phyloP scores from a whole-genome alignment of 371 early-diverging fungal genomes.

The Zychaea mexicana region DNA sequence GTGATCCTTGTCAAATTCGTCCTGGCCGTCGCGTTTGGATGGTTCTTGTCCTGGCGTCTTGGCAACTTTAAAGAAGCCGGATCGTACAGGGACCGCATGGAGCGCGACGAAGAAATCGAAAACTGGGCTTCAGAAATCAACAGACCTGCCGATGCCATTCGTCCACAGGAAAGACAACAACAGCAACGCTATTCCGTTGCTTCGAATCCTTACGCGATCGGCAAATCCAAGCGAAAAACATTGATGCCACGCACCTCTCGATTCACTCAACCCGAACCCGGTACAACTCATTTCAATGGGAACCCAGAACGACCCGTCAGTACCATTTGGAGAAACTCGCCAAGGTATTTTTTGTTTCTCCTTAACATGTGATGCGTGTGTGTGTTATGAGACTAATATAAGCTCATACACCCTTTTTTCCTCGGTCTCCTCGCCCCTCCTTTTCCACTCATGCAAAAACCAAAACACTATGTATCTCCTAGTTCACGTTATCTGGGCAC shows the following conservation, averaged over 20 bases:
- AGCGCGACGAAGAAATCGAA: slow-evolving; percentile 61
- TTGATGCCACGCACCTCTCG: slow-evolving; percentile 48
- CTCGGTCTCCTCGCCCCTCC: slow-evolving; percentile 9
- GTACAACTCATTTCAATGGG: slow-evolving; percentile 40
- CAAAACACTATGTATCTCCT: neutral
- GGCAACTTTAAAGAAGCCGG: slow-evolving; percentile 57
- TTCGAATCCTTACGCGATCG: slow-evolving; percentile 12
- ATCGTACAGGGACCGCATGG: slow-evolving; percentile 54
- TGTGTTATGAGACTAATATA: neutral
- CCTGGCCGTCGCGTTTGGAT: slow-evolving; percentile 76
- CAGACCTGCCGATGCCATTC: slow-evolving; percentile 41
- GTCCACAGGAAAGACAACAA: slow-evolving; percentile 19
- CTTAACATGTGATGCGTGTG: neutral
- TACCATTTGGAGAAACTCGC: slow-evolving; percentile 39
- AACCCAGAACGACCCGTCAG: slow-evolving; percentile 25
- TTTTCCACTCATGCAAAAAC: neutral
- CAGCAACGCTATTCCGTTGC: slow-evolving; percentile 3
- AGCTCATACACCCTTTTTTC: slow-evolving; percentile 2
- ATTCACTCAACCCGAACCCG: slow-evolving; percentile 45
- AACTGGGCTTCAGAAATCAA: slow-evolving; percentile 60
- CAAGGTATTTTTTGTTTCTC: slow-evolving; percentile 19
- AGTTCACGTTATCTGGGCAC: slow-evolving; percentile 11
- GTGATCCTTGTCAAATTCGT: slow-evolving; percentile 70
- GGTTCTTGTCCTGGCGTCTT: slow-evolving; percentile 67
- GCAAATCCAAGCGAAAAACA: slow-evolving; percentile 21